These are phyloP conservation scores for Phytophthora ramorum DNA, from an alignment of 352 stramenopile species.

Conservation along the genomic window DNA sequence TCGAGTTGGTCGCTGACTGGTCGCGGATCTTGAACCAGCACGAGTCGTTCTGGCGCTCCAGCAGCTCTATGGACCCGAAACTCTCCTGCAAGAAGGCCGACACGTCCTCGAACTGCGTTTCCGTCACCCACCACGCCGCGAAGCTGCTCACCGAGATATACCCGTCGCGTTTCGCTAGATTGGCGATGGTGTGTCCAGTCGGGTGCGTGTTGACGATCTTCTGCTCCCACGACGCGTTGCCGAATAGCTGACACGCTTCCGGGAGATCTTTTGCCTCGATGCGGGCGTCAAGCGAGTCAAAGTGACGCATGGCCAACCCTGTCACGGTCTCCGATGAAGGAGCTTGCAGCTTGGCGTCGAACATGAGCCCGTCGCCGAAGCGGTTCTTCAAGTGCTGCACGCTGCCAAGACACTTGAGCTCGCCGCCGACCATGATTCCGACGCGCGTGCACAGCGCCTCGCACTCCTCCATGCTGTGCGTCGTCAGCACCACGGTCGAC, in stretches of 20 bases:
- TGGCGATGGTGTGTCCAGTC: conserved; percentile 65
- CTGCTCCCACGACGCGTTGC: conserved; percentile 43
- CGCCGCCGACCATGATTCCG: conserved; percentile 92
- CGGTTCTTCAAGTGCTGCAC: conserved; percentile 95
- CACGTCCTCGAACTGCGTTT: conserved; percentile 58
- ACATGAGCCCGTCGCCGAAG: conserved; percentile 94
- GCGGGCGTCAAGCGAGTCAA: conserved; percentile 21
- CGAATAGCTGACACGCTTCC: conserved; percentile 48
- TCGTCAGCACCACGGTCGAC: conserved; percentile 92
- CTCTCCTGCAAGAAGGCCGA: conserved; percentile 45
- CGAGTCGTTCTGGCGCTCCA: conserved; percentile 78
- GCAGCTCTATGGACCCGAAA: conserved; percentile 48
- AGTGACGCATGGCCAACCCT: conserved; percentile 21
- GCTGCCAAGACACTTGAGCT: conserved; percentile 84
- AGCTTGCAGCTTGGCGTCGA: conserved; percentile 82
- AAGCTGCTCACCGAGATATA: conserved; percentile 45
- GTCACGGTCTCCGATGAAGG: conserved; percentile 25
- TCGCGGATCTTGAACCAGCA: conserved; percentile 69
- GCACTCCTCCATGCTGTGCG: conserved; percentile 96
- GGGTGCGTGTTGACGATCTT: conserved; percentile 56
- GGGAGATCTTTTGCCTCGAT: conserved; percentile 37
- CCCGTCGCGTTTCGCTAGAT: conserved; percentile 58
- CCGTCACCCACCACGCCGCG: conserved; percentile 64
- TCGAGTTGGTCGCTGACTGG: conserved; percentile 5
- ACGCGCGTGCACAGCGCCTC: conserved; percentile 94